Base-by-base conservation (phyloP, 495 filamentous ascomycete genomes). In the Pyrenula aspistea region DNA sequence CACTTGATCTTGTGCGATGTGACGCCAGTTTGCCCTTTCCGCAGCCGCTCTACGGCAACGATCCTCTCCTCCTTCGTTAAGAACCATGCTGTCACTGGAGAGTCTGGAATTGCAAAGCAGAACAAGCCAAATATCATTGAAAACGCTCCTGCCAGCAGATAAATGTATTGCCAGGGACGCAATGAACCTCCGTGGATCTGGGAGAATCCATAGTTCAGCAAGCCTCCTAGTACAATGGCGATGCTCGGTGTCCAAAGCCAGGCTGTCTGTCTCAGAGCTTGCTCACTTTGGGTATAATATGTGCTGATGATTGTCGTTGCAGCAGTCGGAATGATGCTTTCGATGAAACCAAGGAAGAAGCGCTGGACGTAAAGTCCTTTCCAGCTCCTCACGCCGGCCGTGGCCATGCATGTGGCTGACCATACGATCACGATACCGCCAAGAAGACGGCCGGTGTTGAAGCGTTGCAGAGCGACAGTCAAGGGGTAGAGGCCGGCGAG, bases 11-110 rank as follows among this genome's bases (percentile, higher is more conserved):
- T 70, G 59, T 42, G 31, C 15, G 31, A 77, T 49, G 80, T 76
- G 0, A 81, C 65, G 50, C 81, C 81, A 12, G 76, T 78, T 55
- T 81, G 74, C 47, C 83, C 81, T 1, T 70, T 63, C 8, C 73
- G 68, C 23, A 82, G 66, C 19, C 80, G 71, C 56, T 78, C 74
- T 25, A 84, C 65, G 0, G 70, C 68, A 57, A 80, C 61, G n/a
- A 71, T 60, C 49, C 73, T 78, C 58, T 84, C 71, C 3, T 69
- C 59, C 2, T 69, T 60, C 1, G 64, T 63, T 24, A 78, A 63
- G 20, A 63, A 67, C 20, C 61, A 64, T 1, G 72, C 68, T 10
- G 67, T 74, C 49, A 74, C 62, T 0, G 76, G 79, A 2, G 71
- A 78, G 60, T 80, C 72, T 10, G 78, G 78, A 22, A 82, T 67